Evolutionary conservation across 2,329 filamentous ascomycete species (phyloP), one percentile per base, ranked within the genome.

Genomic region (Xenosphaeropsis pyriputrescens): DNA sequence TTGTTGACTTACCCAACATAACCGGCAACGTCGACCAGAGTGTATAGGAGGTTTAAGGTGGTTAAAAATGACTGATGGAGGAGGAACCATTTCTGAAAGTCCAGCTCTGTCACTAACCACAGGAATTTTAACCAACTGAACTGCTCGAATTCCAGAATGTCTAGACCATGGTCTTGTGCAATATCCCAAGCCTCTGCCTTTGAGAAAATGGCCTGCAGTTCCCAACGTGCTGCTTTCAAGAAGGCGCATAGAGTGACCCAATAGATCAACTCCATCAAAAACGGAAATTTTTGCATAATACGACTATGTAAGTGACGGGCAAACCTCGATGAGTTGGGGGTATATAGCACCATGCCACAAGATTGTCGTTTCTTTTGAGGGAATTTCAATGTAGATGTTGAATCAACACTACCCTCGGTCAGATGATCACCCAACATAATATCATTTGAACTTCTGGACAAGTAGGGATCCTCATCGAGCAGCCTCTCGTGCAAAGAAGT

Each of bases 201-300:
- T 18, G 56, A 57, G 37, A 62, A 55, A 7, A 56, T 47, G 16
- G 48, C 45, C 34, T 53, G 47, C 11, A 51, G 51, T 13, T 47
- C 42, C 14, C 54, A 33, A 6, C 42, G 45, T 7, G 53, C 50
- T 32, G 43, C 49, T 26, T 48, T 45, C 32, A 55, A 57, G 19
- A 50, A 50, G 1, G 50, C 47, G 33, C 56, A 53, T 2, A 52
- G 77, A 43, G 78, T 63, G 35, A 70, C 61, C 74, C 75, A 79
- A 54, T 79, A 79, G 49, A 78, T 74, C 70, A 78, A 76, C 51
- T 78, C 73, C 39, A 77, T 67, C 47, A 78, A 50, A 50, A 79
- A 79, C 1, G 73, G 71, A 46, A 73, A 79, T 50, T 75, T 76
- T 52, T 78, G 70, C 41, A 81, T 60, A 39, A 80, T 63, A 18